Percentiles rank a stretch among this genome's conserved stretches.
Evolutionary conservation across 176 grass and related monocot species (phyloP).

Genomic region (Canna indica): DNA sequence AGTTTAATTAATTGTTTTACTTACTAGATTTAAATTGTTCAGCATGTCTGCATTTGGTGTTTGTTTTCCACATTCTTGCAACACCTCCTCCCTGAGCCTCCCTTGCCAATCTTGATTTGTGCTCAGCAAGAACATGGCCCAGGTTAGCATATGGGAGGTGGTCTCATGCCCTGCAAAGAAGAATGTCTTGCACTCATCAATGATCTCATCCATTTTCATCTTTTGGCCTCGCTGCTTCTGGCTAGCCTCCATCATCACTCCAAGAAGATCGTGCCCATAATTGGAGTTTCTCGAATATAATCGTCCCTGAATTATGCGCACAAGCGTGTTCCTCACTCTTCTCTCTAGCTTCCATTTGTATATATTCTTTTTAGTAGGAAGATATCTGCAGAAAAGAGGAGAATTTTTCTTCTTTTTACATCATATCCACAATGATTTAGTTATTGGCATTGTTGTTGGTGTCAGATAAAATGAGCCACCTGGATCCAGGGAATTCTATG

Average conservation of each 20-base stretch:
- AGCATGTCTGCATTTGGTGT: background rate
- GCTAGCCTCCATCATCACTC: background rate
- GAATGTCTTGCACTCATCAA: constrained; percentile 10
- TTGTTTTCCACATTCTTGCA: background rate
- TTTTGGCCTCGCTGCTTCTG: background rate
- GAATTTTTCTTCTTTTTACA: background rate
- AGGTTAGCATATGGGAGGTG: background rate
- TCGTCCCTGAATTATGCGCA: background rate
- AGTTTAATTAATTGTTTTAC: background rate
- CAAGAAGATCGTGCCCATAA: background rate
- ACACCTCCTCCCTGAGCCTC: background rate
- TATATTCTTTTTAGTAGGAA: background rate
- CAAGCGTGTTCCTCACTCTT: background rate
- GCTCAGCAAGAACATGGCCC: background rate
- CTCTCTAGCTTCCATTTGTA: constrained; percentile 4
- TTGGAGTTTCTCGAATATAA: background rate
- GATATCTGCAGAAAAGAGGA: background rate
- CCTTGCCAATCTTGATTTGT: background rate
- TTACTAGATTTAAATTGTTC: background rate
- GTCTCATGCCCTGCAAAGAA: constrained; percentile 9
- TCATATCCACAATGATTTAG: background rate
- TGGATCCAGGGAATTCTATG: background rate
- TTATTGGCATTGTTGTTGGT: background rate
- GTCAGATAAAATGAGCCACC: background rate
- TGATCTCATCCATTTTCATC: constrained; percentile 1